Evolutionary conservation across 805 yeast species (phyloP).

Genomic region (Candida berthetii): DNA sequence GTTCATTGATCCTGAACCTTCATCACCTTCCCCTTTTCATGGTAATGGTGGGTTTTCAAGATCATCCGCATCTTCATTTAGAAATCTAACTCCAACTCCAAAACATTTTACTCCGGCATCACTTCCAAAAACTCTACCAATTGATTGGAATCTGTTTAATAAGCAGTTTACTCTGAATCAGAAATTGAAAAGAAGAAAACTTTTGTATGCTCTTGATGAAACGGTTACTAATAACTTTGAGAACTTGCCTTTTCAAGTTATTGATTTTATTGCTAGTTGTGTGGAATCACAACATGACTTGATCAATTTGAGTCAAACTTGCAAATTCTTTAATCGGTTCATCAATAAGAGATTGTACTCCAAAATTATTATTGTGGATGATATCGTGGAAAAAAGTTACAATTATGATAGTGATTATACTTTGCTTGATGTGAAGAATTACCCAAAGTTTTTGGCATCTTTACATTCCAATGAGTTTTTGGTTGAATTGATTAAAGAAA

Average conservation of each 20-base stretch:
- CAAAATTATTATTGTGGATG: slow-evolving; percentile 19
- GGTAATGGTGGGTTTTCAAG: background rate
- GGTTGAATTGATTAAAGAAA: slow-evolving; percentile 16
- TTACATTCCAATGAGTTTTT: slow-evolving; percentile 19
- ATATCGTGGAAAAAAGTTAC: slow-evolving; percentile 12
- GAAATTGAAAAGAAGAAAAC: slow-evolving; percentile 7
- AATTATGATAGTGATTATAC: slow-evolving; percentile 19
- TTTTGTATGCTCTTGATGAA: background rate
- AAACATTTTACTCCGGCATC: slow-evolving; percentile 15
- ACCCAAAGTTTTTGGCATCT: slow-evolving; percentile 20
- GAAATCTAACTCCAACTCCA: slow-evolving; percentile 21
- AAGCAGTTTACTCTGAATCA: slow-evolving; percentile 19
- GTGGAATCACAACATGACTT: slow-evolving; percentile 20
- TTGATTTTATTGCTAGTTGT: slow-evolving; percentile 21
- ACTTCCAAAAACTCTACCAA: slow-evolving; percentile 19
- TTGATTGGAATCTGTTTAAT: slow-evolving; percentile 23
- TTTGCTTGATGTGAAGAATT: slow-evolving; percentile 14
- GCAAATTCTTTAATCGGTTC: slow-evolving; percentile 19
- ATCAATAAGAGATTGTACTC: slow-evolving; percentile 18
- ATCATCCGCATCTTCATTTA: slow-evolving; percentile 7
- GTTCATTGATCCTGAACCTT: background rate
- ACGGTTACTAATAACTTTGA: slow-evolving; percentile 16
- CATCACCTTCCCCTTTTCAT: background rate
- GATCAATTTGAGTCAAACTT: slow-evolving; percentile 17
- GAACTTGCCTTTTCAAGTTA: slow-evolving; percentile 20